Evolutionary conservation across 2,329 filamentous ascomycete species (phyloP).

Genomic region (Cucurbitaria berberidis): DNA sequence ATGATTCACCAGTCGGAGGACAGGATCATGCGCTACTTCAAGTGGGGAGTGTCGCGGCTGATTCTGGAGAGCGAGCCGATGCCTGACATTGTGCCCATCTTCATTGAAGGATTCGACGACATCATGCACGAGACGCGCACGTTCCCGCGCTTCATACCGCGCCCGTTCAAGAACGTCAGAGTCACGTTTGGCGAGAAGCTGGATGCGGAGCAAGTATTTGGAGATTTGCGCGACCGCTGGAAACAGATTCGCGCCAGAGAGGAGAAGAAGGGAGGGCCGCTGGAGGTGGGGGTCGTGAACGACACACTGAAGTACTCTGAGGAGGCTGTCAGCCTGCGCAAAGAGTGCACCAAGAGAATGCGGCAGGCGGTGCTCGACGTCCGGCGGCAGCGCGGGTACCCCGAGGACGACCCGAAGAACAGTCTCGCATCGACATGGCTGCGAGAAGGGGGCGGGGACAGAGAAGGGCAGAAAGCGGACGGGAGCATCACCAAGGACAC

Average conservation of each 20-base stretch:
- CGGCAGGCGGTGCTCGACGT: slow-evolving; percentile 82
- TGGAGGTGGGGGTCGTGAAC: slow-evolving; percentile 64
- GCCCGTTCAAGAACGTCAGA: slow-evolving; percentile 71
- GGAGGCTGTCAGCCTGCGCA: slow-evolving; percentile 78
- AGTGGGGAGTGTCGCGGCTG: slow-evolving; percentile 91
- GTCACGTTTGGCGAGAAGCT: slow-evolving; percentile 81
- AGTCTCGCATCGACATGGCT: slow-evolving; percentile 83
- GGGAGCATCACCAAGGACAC: slow-evolving; percentile 66
- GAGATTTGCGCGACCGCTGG: slow-evolving; percentile 78
- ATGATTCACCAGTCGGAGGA: slow-evolving; percentile 86
- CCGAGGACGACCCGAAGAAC: slow-evolving; percentile 79
- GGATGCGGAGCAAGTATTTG: slow-evolving; percentile 76
- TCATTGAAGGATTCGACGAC: slow-evolving; percentile 86
- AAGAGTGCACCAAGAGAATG: slow-evolving; percentile 80
- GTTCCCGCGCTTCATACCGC: slow-evolving; percentile 82
- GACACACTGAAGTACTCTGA: slow-evolving; percentile 69
- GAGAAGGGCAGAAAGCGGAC: slow-evolving; percentile 65
- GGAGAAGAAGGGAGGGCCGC: slow-evolving; percentile 53
- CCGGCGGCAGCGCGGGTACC: slow-evolving; percentile 71
- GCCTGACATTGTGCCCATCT: slow-evolving; percentile 91
- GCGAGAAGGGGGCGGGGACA: slow-evolving; percentile 59
- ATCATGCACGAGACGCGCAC: slow-evolving; percentile 84
- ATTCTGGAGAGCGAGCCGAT: slow-evolving; percentile 88
- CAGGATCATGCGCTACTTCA: slow-evolving; percentile 91
- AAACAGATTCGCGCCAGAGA: slow-evolving; percentile 64